Base-by-base conservation (phyloP, 75 land plant genomes). In the Cupressus sempervirens region DNA sequence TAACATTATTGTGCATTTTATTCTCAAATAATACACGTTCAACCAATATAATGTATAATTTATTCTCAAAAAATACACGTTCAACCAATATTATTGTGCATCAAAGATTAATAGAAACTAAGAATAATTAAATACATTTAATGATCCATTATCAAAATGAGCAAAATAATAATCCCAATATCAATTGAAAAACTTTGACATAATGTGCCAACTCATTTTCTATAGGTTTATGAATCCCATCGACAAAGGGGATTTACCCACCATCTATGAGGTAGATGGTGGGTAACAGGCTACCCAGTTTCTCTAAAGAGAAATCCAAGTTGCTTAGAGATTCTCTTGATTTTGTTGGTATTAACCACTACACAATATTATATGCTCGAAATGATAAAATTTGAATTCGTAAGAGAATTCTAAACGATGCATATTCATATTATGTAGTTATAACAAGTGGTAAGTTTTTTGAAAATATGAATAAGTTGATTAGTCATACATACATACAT, bases 301-400 rank as follows among this genome's bases (percentile, higher is more conserved):
- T 95, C 48, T 86, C 91, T 12, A 80, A 53, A 13, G 86, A 87
- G 29, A 56, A 82, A 15, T 86, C 94, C 35, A 83, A 68, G 13
- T 29, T 76, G 8, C 76, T 95, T 5, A 83, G 29, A 65, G 92
- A 90, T 30, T 90, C 97, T 35, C 70, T 92, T 29, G 97, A 95
- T 54, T 95, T 95, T 84, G 84, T 94, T 83, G 97, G 97, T 54
- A 88, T 95, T 84, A 95, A 95, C 70, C 97, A 95, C 70, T 95
- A 95, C 54, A 94, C 97, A 14, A 88, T 94, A 46, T 80, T 86
- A 26, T 95, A 94, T 87, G 96, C 89, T 3, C 76, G 90, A 14
- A 93, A 93, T 43, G 92, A 93, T 36, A 74, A 88, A 82, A 84
- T 14, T 13, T 68, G 84, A 58, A 87, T 92, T 15, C 62, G 89